A percentile compares a stretch with the other conserved stretches of the same genome.
Conservation (phyloP, 805 yeast genomes). For the Brettanomyces bruxellensis region DNA sequence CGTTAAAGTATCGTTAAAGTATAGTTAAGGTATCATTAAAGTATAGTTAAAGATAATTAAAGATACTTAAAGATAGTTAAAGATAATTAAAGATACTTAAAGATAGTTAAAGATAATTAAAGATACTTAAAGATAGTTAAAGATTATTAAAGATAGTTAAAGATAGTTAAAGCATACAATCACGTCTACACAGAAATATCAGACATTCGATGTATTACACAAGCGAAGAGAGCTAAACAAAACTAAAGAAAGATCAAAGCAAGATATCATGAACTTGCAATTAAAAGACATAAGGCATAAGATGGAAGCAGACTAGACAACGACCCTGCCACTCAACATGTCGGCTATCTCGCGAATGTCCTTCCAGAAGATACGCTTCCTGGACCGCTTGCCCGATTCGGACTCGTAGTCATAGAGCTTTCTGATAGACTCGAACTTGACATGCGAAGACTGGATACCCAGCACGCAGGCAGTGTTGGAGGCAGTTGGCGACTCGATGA, state of each 20-base stretch:
- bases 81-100: too few species aligned
- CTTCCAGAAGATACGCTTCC: constrained; percentile 82
- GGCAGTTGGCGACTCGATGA: constrained; percentile 18
- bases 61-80: too few species aligned
- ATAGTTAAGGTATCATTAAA: too few species aligned
- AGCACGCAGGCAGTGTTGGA: constrained; percentile 65
- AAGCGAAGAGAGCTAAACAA: too few species aligned
- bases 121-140: too few species aligned
- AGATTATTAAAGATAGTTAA: too few species aligned
- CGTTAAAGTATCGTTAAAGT: too few species aligned
- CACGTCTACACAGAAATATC: too few species aligned
- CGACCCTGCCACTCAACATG: constrained; percentile 67
- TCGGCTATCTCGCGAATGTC: constrained; percentile 70
- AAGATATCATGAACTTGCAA: not conserved
- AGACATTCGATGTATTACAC: too few species aligned
- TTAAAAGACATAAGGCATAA: not conserved
- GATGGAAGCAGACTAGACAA: constrained; percentile 2
- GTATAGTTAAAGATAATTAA: too few species aligned
- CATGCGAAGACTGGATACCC: constrained; percentile 72
- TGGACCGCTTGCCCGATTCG: constrained; percentile 71
- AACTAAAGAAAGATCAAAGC: not conserved
- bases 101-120: too few species aligned
- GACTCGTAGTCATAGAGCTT: constrained; percentile 83
- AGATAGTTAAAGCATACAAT: too few species aligned
- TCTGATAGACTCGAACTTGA: constrained; percentile 66